phyloP scores from a whole-genome alignment of 1,284 basidiomycete species.

The Malassezia restricta region DNA sequence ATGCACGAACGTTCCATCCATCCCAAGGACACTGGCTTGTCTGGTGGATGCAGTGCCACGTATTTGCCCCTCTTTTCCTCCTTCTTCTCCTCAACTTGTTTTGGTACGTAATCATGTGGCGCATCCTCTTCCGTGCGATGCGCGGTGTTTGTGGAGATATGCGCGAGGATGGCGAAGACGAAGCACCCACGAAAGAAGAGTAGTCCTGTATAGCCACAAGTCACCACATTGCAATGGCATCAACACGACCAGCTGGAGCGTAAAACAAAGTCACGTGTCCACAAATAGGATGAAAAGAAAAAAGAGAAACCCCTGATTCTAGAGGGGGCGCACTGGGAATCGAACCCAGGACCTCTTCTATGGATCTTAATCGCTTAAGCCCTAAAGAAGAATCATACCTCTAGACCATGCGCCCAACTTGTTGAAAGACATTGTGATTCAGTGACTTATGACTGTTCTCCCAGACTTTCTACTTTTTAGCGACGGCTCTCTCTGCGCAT shows the following conservation, averaged over 20 bases:
- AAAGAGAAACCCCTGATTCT: not conserved
- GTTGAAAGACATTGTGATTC: not conserved
- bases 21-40: slow-evolving; percentile 40
- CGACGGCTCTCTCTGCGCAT: too few relatives aligned
- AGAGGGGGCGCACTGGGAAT: slow-evolving; percentile 20
- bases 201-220: not conserved
- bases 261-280: not conserved
- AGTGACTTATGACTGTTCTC: not conserved
- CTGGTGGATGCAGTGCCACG: slow-evolving; percentile 39
- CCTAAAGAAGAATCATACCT: slow-evolving; percentile 25
- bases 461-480: not conserved
- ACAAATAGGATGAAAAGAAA: not conserved
- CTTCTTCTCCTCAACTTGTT: slow-evolving; percentile 41
- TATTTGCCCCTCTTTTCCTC: slow-evolving; percentile 40
- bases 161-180: slow-evolving; percentile 38
- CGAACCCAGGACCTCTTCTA: slow-evolving; percentile 24
- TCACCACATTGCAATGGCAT: too few relatives aligned
- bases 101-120: slow-evolving; percentile 43
- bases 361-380: not conserved
- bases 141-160: slow-evolving; percentile 26
- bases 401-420: slow-evolving; percentile 20
- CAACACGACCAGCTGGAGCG: too few relatives aligned
- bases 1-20: slow-evolving; percentile 33
- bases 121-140: slow-evolving; percentile 31
- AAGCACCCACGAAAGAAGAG: slow-evolving; percentile 5